These are phyloP conservation scores for Ceratobasidium sp. DNA, from an alignment of 1,284 basidiomycete species.

Conservation along the genomic window DNA sequence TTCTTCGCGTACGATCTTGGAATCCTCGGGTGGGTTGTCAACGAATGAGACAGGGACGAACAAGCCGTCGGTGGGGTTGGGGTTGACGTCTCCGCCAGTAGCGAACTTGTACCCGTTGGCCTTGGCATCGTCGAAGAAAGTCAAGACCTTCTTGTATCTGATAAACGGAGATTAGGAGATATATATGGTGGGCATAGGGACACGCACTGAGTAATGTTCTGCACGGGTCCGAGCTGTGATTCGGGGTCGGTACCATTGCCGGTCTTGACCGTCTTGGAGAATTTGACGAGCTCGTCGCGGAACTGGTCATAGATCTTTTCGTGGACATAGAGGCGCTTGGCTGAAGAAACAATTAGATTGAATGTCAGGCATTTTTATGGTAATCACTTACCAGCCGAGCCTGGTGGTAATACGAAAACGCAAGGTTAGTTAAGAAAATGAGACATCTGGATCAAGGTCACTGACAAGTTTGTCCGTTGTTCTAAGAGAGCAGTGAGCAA, in stretches of 20 bases:
- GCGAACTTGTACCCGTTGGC: constrained; percentile 18
- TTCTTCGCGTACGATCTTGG: constrained; percentile 22
- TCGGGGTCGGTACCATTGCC: constrained; percentile 58
- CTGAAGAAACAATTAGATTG: constrained; percentile 45
- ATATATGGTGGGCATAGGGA: neutral
- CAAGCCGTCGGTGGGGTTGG: constrained; percentile 23
- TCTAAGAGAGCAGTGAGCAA: neutral
- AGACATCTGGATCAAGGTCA: neutral
- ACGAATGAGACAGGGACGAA: constrained; percentile 24
- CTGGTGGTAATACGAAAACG: neutral
- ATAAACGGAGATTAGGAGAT: neutral
- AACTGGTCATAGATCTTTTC: constrained; percentile 55
- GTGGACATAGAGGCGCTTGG: constrained; percentile 58
- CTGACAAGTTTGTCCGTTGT: constrained; percentile 11
- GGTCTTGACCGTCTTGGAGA: constrained; percentile 52
- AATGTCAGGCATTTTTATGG: too few species aligned
- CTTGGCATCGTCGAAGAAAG: constrained; percentile 17
- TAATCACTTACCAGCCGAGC: constrained; percentile 6
- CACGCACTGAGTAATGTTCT: constrained; percentile 11
- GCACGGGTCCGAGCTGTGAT: constrained; percentile 14
- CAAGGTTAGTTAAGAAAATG: neutral
- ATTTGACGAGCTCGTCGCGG: constrained; percentile 45
- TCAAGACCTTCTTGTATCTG: constrained; percentile 7
- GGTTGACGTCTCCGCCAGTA: constrained; percentile 14
- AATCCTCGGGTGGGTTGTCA: constrained; percentile 21